These are phyloP conservation scores for Fomitopsis pinicola DNA, from an alignment of 1,284 basidiomycete genomes.

Conservation along the genomic window DNA sequence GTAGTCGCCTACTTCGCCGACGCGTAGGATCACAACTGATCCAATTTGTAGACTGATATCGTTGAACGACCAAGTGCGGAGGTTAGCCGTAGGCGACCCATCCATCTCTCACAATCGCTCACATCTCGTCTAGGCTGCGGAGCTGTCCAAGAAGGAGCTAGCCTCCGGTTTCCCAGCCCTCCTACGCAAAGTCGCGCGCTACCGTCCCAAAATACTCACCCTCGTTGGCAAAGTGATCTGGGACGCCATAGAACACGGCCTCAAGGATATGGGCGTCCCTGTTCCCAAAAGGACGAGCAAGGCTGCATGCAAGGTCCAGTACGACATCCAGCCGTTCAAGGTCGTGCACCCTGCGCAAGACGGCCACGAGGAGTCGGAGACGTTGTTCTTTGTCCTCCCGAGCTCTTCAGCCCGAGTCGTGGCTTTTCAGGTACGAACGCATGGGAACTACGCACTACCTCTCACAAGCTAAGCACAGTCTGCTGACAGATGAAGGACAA, in stretches of 20 bases:
- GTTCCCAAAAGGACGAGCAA: not conserved
- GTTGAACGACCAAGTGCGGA: conserved; percentile 25
- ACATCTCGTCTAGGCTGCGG: conserved; percentile 16
- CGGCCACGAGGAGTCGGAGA: conserved; percentile 33
- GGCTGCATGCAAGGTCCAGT: conserved; percentile 3
- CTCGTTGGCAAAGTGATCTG: conserved; percentile 75
- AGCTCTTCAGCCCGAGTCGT: conserved; percentile 67
- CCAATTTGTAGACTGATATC: conserved; percentile 22
- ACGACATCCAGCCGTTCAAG: conserved; percentile 48
- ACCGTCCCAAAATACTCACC: conserved; percentile 58
- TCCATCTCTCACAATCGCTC: not conserved
- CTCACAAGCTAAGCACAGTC: not conserved
- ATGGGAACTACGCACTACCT: not conserved
- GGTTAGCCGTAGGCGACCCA: conserved; percentile 9
- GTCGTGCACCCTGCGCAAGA: conserved; percentile 27
- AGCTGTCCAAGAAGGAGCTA: conserved; percentile 21
- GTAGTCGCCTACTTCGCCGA: not conserved
- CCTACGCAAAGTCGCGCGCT: conserved; percentile 49
- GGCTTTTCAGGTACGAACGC: conserved; percentile 47
- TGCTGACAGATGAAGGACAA: conserved; percentile 27
- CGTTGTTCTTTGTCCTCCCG: conserved; percentile 61
- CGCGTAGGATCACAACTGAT: not conserved
- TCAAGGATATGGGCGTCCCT: not conserved
- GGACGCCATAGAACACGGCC: conserved; percentile 28
- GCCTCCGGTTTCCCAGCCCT: conserved; percentile 32